These are phyloP conservation scores for Saturnispora zaruensis DNA, from an alignment of 805 yeast genomes.

Conservation along the genomic window DNA sequence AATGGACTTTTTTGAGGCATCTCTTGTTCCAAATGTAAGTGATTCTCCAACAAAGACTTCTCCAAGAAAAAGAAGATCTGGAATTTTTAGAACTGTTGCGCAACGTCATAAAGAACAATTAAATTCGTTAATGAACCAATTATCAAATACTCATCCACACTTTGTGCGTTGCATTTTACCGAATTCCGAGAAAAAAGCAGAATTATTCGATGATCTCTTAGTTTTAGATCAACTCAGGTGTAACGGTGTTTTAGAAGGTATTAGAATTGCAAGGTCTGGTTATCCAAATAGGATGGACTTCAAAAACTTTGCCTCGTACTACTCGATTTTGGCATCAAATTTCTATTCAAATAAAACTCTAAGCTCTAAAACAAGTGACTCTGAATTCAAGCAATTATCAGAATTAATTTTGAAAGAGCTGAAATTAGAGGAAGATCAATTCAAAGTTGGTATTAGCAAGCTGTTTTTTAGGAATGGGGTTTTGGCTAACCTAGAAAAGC, in stretches of 20 bases:
- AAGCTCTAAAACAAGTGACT: slow-evolving; percentile 15
- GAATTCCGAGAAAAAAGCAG: slow-evolving; percentile 64
- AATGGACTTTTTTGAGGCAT: slow-evolving; percentile 39
- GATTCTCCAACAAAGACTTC: slow-evolving; percentile 25
- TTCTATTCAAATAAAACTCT: slow-evolving; percentile 19
- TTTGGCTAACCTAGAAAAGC: slow-evolving; percentile 66
- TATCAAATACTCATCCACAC: slow-evolving; percentile 83
- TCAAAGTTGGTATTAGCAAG: slow-evolving; percentile 63
- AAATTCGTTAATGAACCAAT: slow-evolving; percentile 56
- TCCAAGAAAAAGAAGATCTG: slow-evolving; percentile 16
- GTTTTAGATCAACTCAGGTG: slow-evolving; percentile 88
- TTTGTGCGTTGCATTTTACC: slow-evolving; percentile 96
- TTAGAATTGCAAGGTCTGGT: slow-evolving; percentile 93
- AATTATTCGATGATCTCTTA: slow-evolving; percentile 59
- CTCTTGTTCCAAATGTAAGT: slow-evolving; percentile 17
- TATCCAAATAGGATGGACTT: slow-evolving; percentile 89
- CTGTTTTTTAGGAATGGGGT: slow-evolving; percentile 72
- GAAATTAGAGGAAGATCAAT: slow-evolving; percentile 48
- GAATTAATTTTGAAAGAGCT: slow-evolving; percentile 58
- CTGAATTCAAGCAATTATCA: slow-evolving; percentile 54
- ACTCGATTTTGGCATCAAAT: slow-evolving; percentile 55
- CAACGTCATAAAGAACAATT: slow-evolving; percentile 85
- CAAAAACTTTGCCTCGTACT: slow-evolving; percentile 68
- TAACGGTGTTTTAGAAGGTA: slow-evolving; percentile 97
- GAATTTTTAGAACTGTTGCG: slow-evolving; percentile 68